Evolutionary conservation across 495 filamentous ascomycete genomes (phyloP).

Genomic region (Penicillium paxilli): DNA sequence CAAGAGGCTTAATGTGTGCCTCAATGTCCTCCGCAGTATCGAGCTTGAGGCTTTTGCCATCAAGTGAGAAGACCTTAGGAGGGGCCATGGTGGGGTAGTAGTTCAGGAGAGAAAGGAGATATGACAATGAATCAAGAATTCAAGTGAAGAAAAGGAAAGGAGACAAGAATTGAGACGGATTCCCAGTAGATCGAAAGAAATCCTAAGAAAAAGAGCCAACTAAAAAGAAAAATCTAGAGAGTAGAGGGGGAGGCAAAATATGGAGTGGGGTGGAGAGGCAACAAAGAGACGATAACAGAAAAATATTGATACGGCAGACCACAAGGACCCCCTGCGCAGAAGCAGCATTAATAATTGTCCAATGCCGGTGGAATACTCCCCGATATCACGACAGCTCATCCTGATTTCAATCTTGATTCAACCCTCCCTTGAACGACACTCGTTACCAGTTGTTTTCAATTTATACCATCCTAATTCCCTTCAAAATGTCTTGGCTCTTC

Average conservation of each 20-base stretch:
- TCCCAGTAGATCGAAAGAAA: neutral
- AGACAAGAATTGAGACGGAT: neutral
- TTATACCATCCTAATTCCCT: neutral
- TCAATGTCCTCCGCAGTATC: conserved; percentile 83
- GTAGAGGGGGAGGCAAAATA: neutral
- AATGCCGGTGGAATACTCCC: conserved; percentile 14
- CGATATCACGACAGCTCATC: conserved; percentile 8
- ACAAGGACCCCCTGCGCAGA: conserved; percentile 21
- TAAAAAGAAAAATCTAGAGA: neutral
- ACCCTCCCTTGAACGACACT: neutral
- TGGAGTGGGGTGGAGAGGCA: neutral
- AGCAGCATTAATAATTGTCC: too few species aligned
- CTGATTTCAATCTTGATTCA: neutral
- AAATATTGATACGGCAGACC: conserved; percentile 21
- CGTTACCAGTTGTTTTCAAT: neutral
- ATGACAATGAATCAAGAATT: too few species aligned
- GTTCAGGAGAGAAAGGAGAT: conserved; percentile 18
- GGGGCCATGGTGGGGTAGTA: conserved; percentile 51
- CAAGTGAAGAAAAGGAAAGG: neutral
- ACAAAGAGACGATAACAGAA: conserved; percentile 20
- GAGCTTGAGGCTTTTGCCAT: conserved; percentile 88
- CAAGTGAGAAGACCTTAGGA: conserved; percentile 81
- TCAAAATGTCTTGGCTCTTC: conserved; percentile 44
- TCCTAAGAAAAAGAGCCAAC: neutral
- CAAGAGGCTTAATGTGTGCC: conserved; percentile 74